A percentile compares a stretch with the other conserved stretches of the same genome.
Conservation (phyloP, 495 filamentous ascomycete genomes). For the Aspergillus indologenus region DNA sequence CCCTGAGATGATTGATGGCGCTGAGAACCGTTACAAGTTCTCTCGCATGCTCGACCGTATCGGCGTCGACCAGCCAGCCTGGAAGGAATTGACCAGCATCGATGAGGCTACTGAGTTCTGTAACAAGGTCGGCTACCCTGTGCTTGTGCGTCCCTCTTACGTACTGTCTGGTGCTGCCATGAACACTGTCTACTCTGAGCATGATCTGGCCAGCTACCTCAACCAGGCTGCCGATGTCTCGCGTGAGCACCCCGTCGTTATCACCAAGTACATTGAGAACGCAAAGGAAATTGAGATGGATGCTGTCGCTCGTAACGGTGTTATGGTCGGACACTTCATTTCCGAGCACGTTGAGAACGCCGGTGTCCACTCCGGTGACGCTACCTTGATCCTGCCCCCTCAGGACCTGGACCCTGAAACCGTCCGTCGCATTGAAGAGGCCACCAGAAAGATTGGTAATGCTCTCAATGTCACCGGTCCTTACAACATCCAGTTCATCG, state of each 20-base stretch:
- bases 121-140: conserved; percentile 84
- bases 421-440: conserved; percentile 86
- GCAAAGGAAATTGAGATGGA: conserved; percentile 98
- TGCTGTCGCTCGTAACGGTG: conserved; percentile 83
- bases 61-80: conserved; percentile 90
- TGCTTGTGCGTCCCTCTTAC: conserved; percentile 93
- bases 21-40: conserved; percentile 98
- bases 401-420: conserved; percentile 92
- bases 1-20: conserved; percentile 97
- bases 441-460: conserved; percentile 90
- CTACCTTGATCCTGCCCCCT: conserved; percentile 92
- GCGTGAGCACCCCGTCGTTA: conserved; percentile 97
- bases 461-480: conserved; percentile 96
- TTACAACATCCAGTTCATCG: conserved; percentile 99
- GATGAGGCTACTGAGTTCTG: conserved; percentile 85
- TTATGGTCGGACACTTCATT: conserved; percentile 88
- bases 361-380: conserved; percentile 97
- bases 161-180: conserved; percentile 97
- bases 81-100: conserved; percentile 94
- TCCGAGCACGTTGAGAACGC: conserved; percentile 98
- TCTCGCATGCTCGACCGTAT: conserved; percentile 95
- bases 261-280: conserved; percentile 97
- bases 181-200: conserved; percentile 95
- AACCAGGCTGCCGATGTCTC: conserved; percentile 88
- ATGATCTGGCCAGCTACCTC: conserved; percentile 87